Base-by-base conservation (phyloP, 345 rosid genomes). In the Lepidium africanum region DNA sequence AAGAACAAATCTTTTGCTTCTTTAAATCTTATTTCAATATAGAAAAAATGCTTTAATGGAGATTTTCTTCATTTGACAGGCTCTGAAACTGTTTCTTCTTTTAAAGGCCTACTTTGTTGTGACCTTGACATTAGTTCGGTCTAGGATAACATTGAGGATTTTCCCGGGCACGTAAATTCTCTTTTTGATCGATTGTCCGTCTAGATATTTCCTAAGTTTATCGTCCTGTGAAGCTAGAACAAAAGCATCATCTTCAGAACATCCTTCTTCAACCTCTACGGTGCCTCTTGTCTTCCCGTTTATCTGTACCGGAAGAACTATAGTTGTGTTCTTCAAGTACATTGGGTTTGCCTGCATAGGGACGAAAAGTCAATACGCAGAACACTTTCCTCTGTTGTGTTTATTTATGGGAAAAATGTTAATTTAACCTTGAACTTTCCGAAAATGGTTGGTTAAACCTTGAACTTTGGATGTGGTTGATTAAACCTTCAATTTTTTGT, bases 211-310 rank as follows among this genome's bases (percentile, higher is more conserved):
- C 50, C 81, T 64, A 40, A 90, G 83, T 54, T 88, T 88, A 66
- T 77, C 80, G 27, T 93, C 92, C 67, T 77, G 69, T 15, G 75
- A 77, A 55, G 91, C 98, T 74, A 90, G 53, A 65, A 49, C 52
- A 55, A 93, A 88, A 38, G 92, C 98, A 41, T 88, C 89, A 41
- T 86, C 96, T 81, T 90, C 97, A 7, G 91, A 76, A 64, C 94
- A 90, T 40, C 85, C 98, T 86, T 87, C 86, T 78, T 87, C 92
- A 3, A 93, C 84, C 69, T 82, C 81, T 69, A 93, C 81, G 51
- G 98, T 88, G 50, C 98, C 98, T 81, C 97, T 75, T 6, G 86
- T 93, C 83, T 85, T 93, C 67, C 98, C 98, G n/a, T 90, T 93
- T 70, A 93, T 88, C 85, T 93, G 98, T 76, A 93, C 87, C 9